A percentile compares a stretch with the other conserved stretches of the same genome.
Evolutionary conservation across 139 green algal genomes (phyloP).

Genomic region (Asterochloris sp.): DNA sequence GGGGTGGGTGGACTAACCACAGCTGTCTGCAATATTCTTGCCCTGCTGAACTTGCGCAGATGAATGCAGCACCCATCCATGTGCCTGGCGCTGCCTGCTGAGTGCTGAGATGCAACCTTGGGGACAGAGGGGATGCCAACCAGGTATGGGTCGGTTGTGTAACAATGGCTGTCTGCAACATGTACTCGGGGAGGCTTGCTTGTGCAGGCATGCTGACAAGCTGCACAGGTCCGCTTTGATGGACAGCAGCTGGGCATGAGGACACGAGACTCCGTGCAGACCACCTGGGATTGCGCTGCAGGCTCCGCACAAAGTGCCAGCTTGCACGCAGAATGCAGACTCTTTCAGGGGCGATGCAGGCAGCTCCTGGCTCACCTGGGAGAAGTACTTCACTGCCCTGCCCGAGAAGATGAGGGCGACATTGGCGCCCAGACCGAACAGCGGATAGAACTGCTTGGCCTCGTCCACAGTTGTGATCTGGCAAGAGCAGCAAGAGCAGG

Average conservation of each 20-base stretch:
- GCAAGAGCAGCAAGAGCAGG: background rate
- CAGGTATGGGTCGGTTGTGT: no score
- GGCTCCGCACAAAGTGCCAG: background rate
- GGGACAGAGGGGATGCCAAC: no score
- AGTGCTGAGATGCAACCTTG: no score
- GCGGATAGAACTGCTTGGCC: conserved; percentile 98
- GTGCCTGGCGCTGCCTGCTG: no score
- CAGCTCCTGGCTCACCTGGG: conserved; percentile 32
- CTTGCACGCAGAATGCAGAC: background rate
- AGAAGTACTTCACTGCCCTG: conserved; percentile 96
- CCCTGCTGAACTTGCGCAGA: no score
- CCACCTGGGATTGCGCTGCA: background rate
- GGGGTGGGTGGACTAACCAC: no score
- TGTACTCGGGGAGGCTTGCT: no score
- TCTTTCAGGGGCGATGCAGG: background rate
- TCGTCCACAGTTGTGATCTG: conserved; percentile 98
- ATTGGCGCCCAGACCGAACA: conserved; percentile 98
- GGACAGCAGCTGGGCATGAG: background rate
- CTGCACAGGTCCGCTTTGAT: no score
- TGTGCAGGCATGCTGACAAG: no score
- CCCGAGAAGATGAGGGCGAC: conserved; percentile 98
- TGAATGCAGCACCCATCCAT: no score
- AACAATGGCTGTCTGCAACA: no score
- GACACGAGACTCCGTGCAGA: background rate
- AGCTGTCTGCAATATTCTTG: no score